Conservation (phyloP, 2,329 filamentous ascomycete species). For the Verticillium albo-atrum region DNA sequence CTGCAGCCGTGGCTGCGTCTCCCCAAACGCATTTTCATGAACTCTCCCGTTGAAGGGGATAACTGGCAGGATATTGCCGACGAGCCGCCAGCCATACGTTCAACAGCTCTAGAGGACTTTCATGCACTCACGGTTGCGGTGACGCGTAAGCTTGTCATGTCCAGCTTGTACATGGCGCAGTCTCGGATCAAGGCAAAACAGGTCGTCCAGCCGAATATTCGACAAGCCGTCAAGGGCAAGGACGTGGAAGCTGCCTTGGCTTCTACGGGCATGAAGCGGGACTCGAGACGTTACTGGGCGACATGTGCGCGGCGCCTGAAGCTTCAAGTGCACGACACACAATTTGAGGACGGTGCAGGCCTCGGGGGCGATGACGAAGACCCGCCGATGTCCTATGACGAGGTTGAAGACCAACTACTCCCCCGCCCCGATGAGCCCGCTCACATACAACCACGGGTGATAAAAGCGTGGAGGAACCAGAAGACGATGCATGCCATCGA, state of each 20-base stretch:
- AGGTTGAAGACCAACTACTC: constrained; percentile 36
- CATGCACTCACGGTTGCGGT: constrained; percentile 62
- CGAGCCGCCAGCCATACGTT: constrained; percentile 65
- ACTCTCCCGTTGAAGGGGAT: constrained; percentile 51
- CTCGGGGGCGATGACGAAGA: constrained; percentile 8
- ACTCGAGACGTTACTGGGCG: constrained; percentile 40
- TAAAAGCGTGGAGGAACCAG: neutral
- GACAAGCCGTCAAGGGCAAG: constrained; percentile 29
- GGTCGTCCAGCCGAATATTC: constrained; percentile 17
- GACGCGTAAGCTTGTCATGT: constrained; percentile 66
- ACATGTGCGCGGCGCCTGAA: constrained; percentile 43
- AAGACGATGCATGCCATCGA: neutral
- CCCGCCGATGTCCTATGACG: constrained; percentile 33
- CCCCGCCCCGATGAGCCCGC: neutral
- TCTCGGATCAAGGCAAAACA: constrained; percentile 57
- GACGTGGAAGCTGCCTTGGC: constrained; percentile 47
- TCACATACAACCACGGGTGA: neutral
- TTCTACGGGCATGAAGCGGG: constrained; percentile 37
- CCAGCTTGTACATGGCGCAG: constrained; percentile 65
- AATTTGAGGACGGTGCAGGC: constrained; percentile 3
- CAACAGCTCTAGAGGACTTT: constrained; percentile 73
- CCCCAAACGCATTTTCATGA: constrained; percentile 72
- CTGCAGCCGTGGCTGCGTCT: constrained; percentile 58
- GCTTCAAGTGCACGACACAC: constrained; percentile 37
- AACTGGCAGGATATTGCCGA: constrained; percentile 64